Evolutionary conservation across 2,329 filamentous ascomycete species (phyloP).

Genomic region (Trichoderma gracile): DNA sequence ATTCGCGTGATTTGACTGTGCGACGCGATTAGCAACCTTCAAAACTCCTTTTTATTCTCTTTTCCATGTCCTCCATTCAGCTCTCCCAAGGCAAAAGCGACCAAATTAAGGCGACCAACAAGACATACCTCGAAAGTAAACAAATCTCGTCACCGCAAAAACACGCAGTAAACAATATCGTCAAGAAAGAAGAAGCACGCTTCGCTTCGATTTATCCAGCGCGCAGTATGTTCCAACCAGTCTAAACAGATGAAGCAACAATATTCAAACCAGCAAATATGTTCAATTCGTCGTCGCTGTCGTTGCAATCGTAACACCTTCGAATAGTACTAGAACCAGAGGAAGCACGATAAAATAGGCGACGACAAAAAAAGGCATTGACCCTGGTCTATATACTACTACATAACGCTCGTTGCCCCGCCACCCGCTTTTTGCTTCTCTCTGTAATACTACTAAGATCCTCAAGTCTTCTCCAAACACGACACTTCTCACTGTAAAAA

Average conservation of each 20-base stretch:
- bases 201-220: no score
- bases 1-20: no score
- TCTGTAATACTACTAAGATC: neutral
- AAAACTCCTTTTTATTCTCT: no score
- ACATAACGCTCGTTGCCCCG: constrained; percentile 53
- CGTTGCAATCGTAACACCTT: neutral
- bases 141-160: constrained; percentile 18
- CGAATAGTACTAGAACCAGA: neutral
- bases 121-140: neutral
- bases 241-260: neutral
- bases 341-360: neutral
- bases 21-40: no score
- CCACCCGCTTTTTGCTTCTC: constrained; percentile 43
- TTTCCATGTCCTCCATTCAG: no score
- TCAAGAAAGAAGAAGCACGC: neutral
- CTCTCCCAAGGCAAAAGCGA: no score
- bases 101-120: no score
- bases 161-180: neutral
- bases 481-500: constrained; percentile 28
- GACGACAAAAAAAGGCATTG: neutral
- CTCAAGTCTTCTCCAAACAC: no score
- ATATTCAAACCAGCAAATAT: neutral
- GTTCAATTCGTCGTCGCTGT: no score
- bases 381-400: constrained; percentile 34
- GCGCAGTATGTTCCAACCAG: neutral